Conservation (phyloP, 176 grass and related monocot genomes). For the Pontederia paniculata region DNA sequence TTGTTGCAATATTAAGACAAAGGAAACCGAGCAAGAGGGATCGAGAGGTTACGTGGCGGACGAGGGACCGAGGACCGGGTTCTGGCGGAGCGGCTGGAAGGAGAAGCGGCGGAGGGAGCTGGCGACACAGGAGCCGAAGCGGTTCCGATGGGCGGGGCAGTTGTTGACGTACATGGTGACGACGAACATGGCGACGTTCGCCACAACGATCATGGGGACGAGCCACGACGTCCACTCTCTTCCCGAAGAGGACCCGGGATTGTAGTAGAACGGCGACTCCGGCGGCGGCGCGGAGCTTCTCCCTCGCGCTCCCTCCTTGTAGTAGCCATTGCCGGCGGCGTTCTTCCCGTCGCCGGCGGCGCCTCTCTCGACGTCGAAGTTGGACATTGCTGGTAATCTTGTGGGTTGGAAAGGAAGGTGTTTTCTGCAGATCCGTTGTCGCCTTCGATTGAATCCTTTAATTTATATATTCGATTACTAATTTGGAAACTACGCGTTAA, state of each 20-base stretch:
- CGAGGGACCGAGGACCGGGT: conserved; percentile 8
- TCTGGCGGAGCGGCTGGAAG: conserved; percentile 8
- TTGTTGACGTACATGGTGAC: conserved; percentile 58
- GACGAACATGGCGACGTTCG: conserved; percentile 45
- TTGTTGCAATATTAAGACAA: too few relatives aligned
- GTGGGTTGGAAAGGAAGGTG: too few relatives aligned
- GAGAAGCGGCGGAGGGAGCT: conserved; percentile 6
- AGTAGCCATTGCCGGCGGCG: too few relatives aligned
- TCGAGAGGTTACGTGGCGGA: conserved; percentile 2
- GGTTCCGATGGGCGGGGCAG: neutral
- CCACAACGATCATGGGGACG: conserved; percentile 34
- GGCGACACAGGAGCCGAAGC: conserved; percentile 2
- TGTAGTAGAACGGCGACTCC: too few relatives aligned
- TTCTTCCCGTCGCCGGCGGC: too few relatives aligned
- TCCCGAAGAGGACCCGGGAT: neutral
- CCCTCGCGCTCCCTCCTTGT: too few relatives aligned
- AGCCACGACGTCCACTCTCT: conserved; percentile 44
- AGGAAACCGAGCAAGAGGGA: neutral
- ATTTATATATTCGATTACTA: too few relatives aligned
- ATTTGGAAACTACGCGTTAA: too few relatives aligned
- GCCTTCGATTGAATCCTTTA: too few relatives aligned
- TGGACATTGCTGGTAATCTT: too few relatives aligned
- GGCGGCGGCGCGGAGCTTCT: neutral
- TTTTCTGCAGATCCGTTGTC: too few relatives aligned
- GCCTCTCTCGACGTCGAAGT: too few relatives aligned